A percentile compares a stretch with the other conserved stretches of the same genome.
Evolutionary conservation across 306 rosid genomes (phyloP).

Genomic region (Pterocarpus macrocarpus): DNA sequence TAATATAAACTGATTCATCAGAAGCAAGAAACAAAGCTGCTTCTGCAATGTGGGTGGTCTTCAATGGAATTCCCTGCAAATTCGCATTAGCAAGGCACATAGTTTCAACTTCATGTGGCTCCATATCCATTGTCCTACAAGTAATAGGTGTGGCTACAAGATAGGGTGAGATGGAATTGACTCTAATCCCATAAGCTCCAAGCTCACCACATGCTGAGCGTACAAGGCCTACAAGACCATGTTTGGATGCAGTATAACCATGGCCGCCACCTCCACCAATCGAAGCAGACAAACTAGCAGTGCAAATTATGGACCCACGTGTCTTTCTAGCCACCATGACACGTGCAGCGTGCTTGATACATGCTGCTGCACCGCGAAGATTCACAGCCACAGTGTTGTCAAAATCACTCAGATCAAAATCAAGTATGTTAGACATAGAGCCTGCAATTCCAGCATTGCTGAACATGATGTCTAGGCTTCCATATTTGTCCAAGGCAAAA

Average conservation of each 20-base stretch:
- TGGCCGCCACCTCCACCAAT: conserved; percentile 58
- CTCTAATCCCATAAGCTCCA: conserved; percentile 78
- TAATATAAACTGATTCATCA: conserved; percentile 70
- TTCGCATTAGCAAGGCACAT: conserved; percentile 44
- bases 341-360: conserved; percentile 71
- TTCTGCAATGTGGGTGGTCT: conserved; percentile 66
- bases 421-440: conserved; percentile 57
- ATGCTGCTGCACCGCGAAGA: conserved; percentile 62
- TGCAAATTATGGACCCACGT: conserved; percentile 81
- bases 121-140: conserved; percentile 49
- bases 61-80: conserved; percentile 72
- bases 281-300: conserved; percentile 66
- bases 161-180: conserved; percentile 72
- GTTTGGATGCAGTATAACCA: conserved; percentile 67
- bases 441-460: conserved; percentile 80
- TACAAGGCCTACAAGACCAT: conserved; percentile 69
- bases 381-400: conserved; percentile 68
- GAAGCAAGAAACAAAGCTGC: conserved; percentile 81
- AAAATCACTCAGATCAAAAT: conserved; percentile 61
- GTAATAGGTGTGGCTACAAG: conserved; percentile 68
- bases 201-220: conserved; percentile 68
- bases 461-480: conserved; percentile 67
- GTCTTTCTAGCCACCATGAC: conserved; percentile 65
- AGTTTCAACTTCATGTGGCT: conserved; percentile 55
- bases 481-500: conserved; percentile 62